Evolutionary conservation across 768 basidiomycete genomes (phyloP).

Genomic region (Leccinum rimulosum): DNA sequence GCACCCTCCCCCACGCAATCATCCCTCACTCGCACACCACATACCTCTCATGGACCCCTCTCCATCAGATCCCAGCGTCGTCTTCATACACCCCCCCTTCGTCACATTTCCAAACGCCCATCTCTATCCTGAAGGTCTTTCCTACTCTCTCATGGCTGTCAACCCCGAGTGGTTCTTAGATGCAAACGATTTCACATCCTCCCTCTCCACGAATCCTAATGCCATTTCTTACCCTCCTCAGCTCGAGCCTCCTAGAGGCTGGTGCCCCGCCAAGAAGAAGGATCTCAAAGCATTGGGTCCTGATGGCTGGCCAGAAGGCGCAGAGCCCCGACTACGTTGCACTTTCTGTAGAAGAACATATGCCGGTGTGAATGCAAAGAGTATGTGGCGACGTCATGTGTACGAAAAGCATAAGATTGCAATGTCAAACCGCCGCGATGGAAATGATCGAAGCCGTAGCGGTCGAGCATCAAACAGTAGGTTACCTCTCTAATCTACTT

Average conservation of each 20-base stretch:
- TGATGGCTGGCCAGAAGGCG: slow-evolving; percentile 77
- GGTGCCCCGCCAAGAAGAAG: slow-evolving; percentile 86
- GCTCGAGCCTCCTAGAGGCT: slow-evolving; percentile 81
- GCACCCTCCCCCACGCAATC: slow-evolving; percentile 30
- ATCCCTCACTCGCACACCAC: slow-evolving; percentile 39
- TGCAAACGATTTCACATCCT: slow-evolving; percentile 57
- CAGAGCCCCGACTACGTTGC: slow-evolving; percentile 76
- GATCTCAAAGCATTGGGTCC: slow-evolving; percentile 65
- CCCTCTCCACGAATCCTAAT: slow-evolving; percentile 42
- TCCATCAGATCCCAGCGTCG: slow-evolving; percentile 57
- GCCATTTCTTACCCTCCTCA: slow-evolving; percentile 72
- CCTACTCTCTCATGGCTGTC: slow-evolving; percentile 68
- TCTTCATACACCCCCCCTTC: slow-evolving; percentile 79
- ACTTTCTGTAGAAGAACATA: slow-evolving; percentile 84
- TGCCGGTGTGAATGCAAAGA: slow-evolving; percentile 85
- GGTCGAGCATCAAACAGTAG: slow-evolving; percentile 65
- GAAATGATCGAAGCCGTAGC: slow-evolving; percentile 54
- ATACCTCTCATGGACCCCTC: slow-evolving; percentile 65
- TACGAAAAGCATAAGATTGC: slow-evolving; percentile 90
- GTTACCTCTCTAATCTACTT: slow-evolving; percentile 26
- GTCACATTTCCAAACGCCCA: slow-evolving; percentile 60
- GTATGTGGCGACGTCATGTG: slow-evolving; percentile 88
- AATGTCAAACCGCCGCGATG: slow-evolving; percentile 83
- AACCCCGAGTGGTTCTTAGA: slow-evolving; percentile 82
- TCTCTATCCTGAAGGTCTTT: slow-evolving; percentile 61